phyloP scores from a whole-genome alignment of 495 filamentous ascomycete species.

The Trichoderma asperelloides region DNA sequence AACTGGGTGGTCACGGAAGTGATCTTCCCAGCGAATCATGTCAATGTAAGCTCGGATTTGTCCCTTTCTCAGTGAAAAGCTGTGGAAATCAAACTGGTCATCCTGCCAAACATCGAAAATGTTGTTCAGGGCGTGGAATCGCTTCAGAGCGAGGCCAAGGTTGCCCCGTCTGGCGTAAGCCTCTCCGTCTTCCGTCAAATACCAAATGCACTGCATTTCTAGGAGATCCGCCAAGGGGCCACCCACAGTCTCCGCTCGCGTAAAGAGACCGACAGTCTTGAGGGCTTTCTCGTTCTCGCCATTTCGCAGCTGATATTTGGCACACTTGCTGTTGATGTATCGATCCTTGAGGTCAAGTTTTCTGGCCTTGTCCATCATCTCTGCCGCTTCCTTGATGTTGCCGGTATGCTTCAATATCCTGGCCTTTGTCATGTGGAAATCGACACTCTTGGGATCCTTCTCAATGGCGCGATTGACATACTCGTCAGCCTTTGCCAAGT shows the following conservation, averaged over 20 bases:
- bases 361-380: conserved; percentile 82
- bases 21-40: conserved; percentile 94
- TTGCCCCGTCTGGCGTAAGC: conserved; percentile 77
- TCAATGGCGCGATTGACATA: conserved; percentile 79
- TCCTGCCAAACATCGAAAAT: conserved; percentile 97
- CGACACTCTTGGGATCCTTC: conserved; percentile 66
- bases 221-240: conserved; percentile 84
- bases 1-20: conserved; percentile 83
- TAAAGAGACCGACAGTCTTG: conserved; percentile 90
- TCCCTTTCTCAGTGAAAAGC: conserved; percentile 89
- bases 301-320: conserved; percentile 94
- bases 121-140: conserved; percentile 75
- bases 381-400: conserved; percentile 67
- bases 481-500: conserved; percentile 71
- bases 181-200: conserved; percentile 88
- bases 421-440: conserved; percentile 92
- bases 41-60: conserved; percentile 92
- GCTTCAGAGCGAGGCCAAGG: conserved; percentile 79
- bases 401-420: conserved; percentile 92
- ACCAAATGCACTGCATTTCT: conserved; percentile 99
- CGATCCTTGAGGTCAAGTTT: conserved; percentile 79
- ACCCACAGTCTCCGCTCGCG: conserved; percentile 71
- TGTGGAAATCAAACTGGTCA: conserved; percentile 98
- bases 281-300: conserved; percentile 78
- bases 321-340: conserved; percentile 96